phyloP scores from a whole-genome alignment of 2,329 filamentous ascomycete species.

The Alternaria triticina region DNA sequence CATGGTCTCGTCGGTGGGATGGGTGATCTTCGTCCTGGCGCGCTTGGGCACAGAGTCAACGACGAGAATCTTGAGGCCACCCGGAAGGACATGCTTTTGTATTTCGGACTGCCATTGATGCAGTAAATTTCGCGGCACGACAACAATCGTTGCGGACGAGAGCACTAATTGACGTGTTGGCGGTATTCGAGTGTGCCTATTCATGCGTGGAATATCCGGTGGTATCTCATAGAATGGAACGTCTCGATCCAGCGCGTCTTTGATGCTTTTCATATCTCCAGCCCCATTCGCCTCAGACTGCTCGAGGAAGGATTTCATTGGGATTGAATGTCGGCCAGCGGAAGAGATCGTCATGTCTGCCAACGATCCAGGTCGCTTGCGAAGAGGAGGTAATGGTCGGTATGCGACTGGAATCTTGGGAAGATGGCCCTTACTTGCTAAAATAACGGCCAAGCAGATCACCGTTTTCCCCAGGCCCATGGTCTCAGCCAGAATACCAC shows the following conservation, averaged over 20 bases:
- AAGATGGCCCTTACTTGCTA: constrained; percentile 75
- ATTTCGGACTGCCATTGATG: constrained; percentile 87
- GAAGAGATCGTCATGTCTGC: constrained; percentile 77
- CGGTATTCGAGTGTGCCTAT: constrained; percentile 49
- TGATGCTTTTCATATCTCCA: constrained; percentile 44
- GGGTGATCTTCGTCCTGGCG: constrained; percentile 7
- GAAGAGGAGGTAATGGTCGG: constrained; percentile 51
- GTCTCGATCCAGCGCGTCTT: constrained; percentile 40
- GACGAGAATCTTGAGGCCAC: constrained; percentile 68
- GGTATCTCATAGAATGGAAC: constrained; percentile 51
- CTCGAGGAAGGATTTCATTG: constrained; percentile 73
- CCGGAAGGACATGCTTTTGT: constrained; percentile 70
- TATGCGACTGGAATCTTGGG: constrained; percentile 70
- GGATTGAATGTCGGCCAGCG: constrained; percentile 69
- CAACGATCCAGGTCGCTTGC: constrained; percentile 65
- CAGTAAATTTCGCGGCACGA: constrained; percentile 83
- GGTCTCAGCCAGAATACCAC: constrained; percentile 80
- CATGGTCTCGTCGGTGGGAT: constrained; percentile 23
- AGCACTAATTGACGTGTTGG: constrained; percentile 64
- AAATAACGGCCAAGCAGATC: constrained; percentile 74
- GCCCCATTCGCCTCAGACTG: constrained; percentile 46
- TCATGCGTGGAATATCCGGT: constrained; percentile 47
- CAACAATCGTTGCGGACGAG: constrained; percentile 73
- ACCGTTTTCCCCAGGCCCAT: constrained; percentile 86
- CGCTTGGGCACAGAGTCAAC: constrained; percentile 54